These are phyloP conservation scores for Pisolithus sp. DNA, from an alignment of 768 basidiomycete genomes.

Conservation along the genomic window DNA sequence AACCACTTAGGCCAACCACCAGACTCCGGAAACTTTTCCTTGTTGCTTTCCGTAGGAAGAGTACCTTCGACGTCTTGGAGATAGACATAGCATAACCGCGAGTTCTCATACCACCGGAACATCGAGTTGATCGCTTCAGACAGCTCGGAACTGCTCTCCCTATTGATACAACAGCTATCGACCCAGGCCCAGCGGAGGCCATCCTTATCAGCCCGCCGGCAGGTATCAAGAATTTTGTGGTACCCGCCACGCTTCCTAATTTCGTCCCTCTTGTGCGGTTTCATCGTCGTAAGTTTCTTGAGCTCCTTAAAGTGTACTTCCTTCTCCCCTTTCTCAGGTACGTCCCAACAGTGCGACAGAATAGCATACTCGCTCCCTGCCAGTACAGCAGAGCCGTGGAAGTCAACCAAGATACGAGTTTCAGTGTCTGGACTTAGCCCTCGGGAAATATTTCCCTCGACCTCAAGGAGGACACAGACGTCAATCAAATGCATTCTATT, in stretches of 20 bases:
- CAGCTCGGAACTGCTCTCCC: conserved; percentile 14
- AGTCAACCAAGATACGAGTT: neutral
- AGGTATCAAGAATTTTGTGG: neutral
- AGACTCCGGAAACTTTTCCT: neutral
- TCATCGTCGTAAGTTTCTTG: neutral
- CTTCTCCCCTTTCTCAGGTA: neutral
- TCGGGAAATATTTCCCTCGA: conserved; percentile 5
- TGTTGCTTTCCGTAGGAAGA: neutral
- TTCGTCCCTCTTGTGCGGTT: neutral
- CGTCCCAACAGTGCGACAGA: conserved; percentile 3
- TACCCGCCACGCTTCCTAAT: neutral
- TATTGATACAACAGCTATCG: conserved; percentile 16
- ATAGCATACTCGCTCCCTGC: conserved; percentile 2
- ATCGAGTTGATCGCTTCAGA: conserved; percentile 5
- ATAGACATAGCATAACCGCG: conserved; percentile 13
- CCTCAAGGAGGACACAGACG: conserved; percentile 9
- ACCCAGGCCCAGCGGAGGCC: conserved; percentile 8
- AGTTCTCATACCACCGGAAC: conserved; percentile 13
- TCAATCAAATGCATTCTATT: neutral
- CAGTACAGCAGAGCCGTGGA: neutral
- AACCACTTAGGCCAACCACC: no score
- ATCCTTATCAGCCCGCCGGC: neutral
- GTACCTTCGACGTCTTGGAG: conserved; percentile 4
- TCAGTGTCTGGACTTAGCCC: neutral
- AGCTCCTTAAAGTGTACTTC: neutral